phyloP scores from a whole-genome alignment of 75 land plant genomes.

The Chamaecyparis obtusa region DNA sequence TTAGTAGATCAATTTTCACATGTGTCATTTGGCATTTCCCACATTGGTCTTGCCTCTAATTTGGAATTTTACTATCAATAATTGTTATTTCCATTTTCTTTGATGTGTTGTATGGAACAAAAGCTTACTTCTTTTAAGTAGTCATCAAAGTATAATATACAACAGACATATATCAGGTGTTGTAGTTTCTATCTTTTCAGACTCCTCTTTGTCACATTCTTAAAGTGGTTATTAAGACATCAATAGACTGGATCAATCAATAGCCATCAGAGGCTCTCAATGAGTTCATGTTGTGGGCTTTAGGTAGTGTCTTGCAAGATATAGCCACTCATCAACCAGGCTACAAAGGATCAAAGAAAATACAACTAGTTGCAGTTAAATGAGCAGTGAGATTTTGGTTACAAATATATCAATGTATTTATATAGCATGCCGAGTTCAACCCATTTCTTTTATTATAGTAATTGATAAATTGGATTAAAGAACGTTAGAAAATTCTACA shows the following conservation, averaged over 20 bases:
- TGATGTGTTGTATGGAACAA: too few relatives aligned
- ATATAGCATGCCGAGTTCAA: background rate
- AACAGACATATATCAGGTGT: too few relatives aligned
- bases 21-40: too few relatives aligned
- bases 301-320: conserved; percentile 68
- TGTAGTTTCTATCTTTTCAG: conserved; percentile 34
- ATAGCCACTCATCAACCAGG: conserved; percentile 44
- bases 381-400: background rate
- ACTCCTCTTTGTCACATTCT: conserved; percentile 73
- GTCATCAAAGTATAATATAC: too few relatives aligned
- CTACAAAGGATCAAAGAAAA: conserved; percentile 64
- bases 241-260: conserved; percentile 79
- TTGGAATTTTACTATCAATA: too few relatives aligned
- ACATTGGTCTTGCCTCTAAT: too few relatives aligned
- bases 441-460: background rate
- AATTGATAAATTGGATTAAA: background rate
- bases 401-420: background rate
- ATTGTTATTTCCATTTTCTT: too few relatives aligned
- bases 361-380: background rate
- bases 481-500: conserved; percentile 20
- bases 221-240: conserved; percentile 67
- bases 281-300: conserved; percentile 62
- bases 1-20: too few relatives aligned
- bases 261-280: conserved; percentile 62
- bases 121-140: too few relatives aligned